Evolutionary conservation across 495 filamentous ascomycete species (phyloP).

Genomic region (Xylaria curta): DNA sequence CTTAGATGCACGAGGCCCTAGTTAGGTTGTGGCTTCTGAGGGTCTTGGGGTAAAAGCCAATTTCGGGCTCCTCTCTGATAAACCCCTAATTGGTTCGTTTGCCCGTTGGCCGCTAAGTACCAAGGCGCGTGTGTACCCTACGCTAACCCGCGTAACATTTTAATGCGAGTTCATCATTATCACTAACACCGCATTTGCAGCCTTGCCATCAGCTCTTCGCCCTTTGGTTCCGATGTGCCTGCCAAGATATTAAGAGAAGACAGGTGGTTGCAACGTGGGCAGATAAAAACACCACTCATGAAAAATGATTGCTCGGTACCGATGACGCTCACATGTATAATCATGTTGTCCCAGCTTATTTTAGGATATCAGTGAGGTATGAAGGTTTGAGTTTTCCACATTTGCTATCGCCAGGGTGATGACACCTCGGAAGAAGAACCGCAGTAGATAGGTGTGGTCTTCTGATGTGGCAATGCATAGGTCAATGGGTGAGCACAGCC

Average conservation of each 20-base stretch:
- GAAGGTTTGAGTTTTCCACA: neutral
- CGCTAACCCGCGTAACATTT: constrained; percentile 3
- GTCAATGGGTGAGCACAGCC: constrained; percentile 6
- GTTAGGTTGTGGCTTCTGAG: neutral
- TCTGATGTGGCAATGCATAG: neutral
- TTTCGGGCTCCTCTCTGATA: constrained; percentile 4
- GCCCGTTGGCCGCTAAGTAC: neutral
- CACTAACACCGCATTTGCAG: neutral
- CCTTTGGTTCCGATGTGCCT: neutral
- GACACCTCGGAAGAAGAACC: neutral
- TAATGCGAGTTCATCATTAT: constrained; percentile 1
- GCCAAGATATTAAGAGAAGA: neutral
- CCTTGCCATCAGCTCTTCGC: constrained; percentile 19
- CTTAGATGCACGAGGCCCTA: neutral
- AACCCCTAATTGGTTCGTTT: neutral
- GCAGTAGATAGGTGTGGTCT: neutral
- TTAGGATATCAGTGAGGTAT: neutral
- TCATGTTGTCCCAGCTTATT: neutral
- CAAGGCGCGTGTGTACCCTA: neutral
- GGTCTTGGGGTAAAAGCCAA: neutral
- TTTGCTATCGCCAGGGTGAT: neutral
- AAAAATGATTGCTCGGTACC: neutral
- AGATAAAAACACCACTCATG: neutral
- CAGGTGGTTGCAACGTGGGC: neutral
- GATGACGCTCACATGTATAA: neutral